phyloP scores from a whole-genome alignment of 495 filamentous ascomycete genomes.

The Stereocaulon alpinum region DNA sequence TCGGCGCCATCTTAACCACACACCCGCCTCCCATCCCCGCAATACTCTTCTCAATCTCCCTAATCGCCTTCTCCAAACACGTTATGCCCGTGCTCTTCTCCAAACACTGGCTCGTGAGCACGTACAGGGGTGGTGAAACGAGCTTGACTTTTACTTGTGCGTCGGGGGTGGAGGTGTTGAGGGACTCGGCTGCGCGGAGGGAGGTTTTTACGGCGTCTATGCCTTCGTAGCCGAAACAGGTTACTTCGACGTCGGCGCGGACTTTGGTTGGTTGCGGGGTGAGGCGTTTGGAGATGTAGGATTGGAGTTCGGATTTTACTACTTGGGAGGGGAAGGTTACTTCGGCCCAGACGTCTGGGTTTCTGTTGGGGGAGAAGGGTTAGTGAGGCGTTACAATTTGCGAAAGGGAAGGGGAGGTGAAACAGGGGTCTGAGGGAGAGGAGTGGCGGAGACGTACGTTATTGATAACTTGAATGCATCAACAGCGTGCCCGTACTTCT shows the following conservation, averaged over 20 bases:
- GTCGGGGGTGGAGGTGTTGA: slow-evolving; percentile 61
- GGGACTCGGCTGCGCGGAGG: slow-evolving; percentile 57
- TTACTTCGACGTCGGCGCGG: slow-evolving; percentile 94
- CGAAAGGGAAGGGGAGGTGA: not conserved
- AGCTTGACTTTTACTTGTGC: slow-evolving; percentile 95
- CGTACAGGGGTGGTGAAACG: slow-evolving; percentile 90
- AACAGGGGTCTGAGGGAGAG: not conserved
- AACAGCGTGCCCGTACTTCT: slow-evolving; percentile 91
- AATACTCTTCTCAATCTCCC: slow-evolving; percentile 71
- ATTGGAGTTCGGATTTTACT: slow-evolving; percentile 77
- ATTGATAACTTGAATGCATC: slow-evolving; percentile 99
- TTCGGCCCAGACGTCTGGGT: slow-evolving; percentile 91
- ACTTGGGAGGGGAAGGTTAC: slow-evolving; percentile 76
- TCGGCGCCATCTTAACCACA: slow-evolving; percentile 90
- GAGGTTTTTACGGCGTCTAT: slow-evolving; percentile 93
- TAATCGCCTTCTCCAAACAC: slow-evolving; percentile 76
- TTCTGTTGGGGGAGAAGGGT: slow-evolving; percentile 37
- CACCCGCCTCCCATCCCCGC: slow-evolving; percentile 62
- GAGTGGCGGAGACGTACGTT: slow-evolving; percentile 50
- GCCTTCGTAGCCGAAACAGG: slow-evolving; percentile 95
- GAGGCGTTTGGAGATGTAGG: slow-evolving; percentile 90
- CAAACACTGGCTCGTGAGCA: slow-evolving; percentile 83
- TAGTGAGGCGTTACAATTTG: slow-evolving; percentile 14
- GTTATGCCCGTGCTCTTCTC: slow-evolving; percentile 82
- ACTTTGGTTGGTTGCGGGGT: slow-evolving; percentile 97